Evolutionary conservation across 2,329 filamentous ascomycete genomes (phyloP).

Genomic region (Fusarium humuli): DNA sequence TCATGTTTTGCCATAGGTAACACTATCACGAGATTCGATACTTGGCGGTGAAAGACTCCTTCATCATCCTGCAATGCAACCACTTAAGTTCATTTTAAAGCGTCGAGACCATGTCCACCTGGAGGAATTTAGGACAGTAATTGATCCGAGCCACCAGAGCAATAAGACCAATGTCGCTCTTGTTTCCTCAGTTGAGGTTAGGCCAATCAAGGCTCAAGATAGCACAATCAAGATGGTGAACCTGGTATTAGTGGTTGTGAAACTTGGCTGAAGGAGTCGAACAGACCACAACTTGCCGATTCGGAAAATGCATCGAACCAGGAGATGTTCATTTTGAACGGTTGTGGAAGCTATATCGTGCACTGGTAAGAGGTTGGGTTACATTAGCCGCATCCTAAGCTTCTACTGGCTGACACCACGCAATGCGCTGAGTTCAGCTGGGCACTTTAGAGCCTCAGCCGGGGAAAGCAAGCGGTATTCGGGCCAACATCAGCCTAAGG

Average conservation of each 20-base stretch:
- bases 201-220: background rate
- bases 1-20: background rate
- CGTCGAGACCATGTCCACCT: background rate
- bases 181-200: background rate
- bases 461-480: background rate
- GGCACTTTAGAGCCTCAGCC: background rate
- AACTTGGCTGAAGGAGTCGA: background rate
- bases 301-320: background rate
- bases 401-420: background rate
- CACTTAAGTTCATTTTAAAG: too few relatives aligned
- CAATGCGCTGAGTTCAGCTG: background rate
- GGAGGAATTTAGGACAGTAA: background rate
- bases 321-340: background rate
- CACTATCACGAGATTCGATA: background rate
- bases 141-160: background rate
- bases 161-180: background rate
- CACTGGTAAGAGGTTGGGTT: background rate
- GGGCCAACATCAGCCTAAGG: background rate
- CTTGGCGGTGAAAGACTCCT: background rate
- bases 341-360: background rate
- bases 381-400: background rate
- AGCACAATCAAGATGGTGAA: background rate
- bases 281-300: background rate
- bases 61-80: too few relatives aligned
- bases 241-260: background rate